Evolutionary conservation across 2,329 filamentous ascomycete genomes (phyloP).

Genomic region (Diaporthe helianthi): DNA sequence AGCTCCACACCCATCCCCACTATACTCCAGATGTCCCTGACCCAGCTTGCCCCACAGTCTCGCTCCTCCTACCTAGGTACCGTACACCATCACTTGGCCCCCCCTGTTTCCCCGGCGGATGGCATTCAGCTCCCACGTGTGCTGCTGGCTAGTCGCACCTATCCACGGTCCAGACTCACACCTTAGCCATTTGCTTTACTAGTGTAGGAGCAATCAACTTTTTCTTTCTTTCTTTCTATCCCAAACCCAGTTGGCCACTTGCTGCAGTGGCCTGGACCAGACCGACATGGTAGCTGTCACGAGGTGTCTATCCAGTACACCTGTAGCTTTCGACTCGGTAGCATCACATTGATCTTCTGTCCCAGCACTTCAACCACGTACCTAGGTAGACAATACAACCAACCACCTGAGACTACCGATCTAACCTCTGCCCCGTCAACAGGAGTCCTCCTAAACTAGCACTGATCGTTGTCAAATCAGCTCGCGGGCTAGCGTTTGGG

Average conservation of each 20-base stretch:
- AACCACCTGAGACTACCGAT: slow-evolving; percentile 5
- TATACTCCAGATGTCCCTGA: no score
- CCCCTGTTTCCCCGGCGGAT: slow-evolving; percentile 1
- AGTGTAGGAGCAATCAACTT: neutral
- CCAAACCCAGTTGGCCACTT: neutral
- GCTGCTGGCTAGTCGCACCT: neutral
- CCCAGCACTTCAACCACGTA: neutral
- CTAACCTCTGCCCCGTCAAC: neutral
- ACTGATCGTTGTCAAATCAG: neutral
- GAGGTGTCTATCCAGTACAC: neutral
- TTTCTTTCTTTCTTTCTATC: neutral
- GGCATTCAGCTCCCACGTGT: neutral
- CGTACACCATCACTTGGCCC: no score
- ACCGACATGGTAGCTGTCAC: neutral
- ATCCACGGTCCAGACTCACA: neutral
- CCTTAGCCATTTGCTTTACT: neutral
- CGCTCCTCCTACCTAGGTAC: neutral
- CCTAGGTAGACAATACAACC: neutral
- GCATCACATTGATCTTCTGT: neutral
- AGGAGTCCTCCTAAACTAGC: neutral
- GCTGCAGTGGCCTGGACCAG: neutral
- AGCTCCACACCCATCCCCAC: neutral
- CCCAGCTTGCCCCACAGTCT: slow-evolving; percentile 4
- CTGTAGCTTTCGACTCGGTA: neutral
- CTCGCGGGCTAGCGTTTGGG: neutral